These are phyloP conservation scores for Zoysia matrella DNA, from an alignment of 202 grass and related monocot genomes.

Conservation along the genomic window DNA sequence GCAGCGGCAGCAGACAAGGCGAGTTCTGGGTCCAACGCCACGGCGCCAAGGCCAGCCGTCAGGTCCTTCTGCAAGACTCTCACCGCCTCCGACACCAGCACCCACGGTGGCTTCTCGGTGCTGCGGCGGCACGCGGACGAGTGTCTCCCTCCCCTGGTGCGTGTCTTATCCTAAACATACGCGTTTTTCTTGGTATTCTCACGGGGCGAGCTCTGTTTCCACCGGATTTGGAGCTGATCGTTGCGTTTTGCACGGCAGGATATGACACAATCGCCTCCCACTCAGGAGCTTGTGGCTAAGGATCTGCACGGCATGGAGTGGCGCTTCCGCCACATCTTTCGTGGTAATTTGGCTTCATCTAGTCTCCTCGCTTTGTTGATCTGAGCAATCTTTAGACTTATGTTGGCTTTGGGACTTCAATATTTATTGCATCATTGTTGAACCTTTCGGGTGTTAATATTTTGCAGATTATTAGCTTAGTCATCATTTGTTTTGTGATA, in stretches of 20 bases:
- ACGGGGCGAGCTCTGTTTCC: neutral
- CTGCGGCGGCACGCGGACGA: slow-evolving; percentile 92
- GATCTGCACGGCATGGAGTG: slow-evolving; percentile 93
- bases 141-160: slow-evolving; percentile 88
- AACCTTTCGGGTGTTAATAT: neutral
- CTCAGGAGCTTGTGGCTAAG: slow-evolving; percentile 83
- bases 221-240: slow-evolving; percentile 26
- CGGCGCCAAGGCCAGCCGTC: slow-evolving; percentile 53
- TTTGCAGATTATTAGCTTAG: slow-evolving; percentile 15
- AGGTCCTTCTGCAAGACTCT: slow-evolving; percentile 82
- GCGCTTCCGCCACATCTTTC: slow-evolving; percentile 98
- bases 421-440: no score
- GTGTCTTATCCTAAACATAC: neutral
- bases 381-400: neutral
- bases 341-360: slow-evolving; percentile 56
- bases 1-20: slow-evolving; percentile 53
- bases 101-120: slow-evolving; percentile 96
- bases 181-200: neutral
- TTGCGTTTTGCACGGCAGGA: slow-evolving; percentile 49
- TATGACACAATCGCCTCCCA: slow-evolving; percentile 88
- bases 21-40: slow-evolving; percentile 17
- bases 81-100: slow-evolving; percentile 64
- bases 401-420: neutral
- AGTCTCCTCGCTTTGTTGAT: neutral
- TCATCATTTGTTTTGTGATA: neutral